A percentile compares a stretch with the other conserved stretches of the same genome.
Conservation (phyloP, 2,329 filamentous ascomycete genomes). For the Fusarium sp. region DNA sequence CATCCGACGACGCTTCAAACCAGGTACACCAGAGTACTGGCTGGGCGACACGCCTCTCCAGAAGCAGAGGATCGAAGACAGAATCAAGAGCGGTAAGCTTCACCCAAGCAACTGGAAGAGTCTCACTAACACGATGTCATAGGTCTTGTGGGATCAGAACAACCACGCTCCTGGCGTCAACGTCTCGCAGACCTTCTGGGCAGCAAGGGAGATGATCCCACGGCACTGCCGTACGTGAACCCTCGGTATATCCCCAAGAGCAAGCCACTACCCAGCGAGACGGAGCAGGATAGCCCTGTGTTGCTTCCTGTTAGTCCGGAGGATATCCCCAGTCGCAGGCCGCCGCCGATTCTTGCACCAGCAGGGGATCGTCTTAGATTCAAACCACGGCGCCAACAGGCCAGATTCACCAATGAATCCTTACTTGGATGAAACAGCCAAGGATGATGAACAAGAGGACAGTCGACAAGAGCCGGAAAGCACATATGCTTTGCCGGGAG, state of each 20-base stretch:
- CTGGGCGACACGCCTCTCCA: conserved; percentile 48
- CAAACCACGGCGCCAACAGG: conserved; percentile 3
- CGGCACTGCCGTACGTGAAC: conserved; percentile 33
- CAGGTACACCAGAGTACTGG: conserved; percentile 43
- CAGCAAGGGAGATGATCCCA: conserved; percentile 17
- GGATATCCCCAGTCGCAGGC: conserved; percentile 30
- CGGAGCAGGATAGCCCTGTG: neutral
- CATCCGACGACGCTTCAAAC: conserved; percentile 38
- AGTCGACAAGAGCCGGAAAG: conserved; percentile 1
- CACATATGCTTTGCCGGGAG: neutral
- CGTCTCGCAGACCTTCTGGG: conserved; percentile 20
- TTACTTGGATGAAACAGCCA: neutral
- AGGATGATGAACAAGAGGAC: neutral
- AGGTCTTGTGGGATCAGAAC: conserved; percentile 24
- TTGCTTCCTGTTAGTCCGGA: conserved; percentile 32
- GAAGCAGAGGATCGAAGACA: conserved; percentile 40
- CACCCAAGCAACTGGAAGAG: neutral
- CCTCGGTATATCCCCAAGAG: conserved; percentile 35
- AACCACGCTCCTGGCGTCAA: conserved; percentile 14
- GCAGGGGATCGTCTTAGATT: conserved; percentile 30
- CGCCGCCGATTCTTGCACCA: neutral
- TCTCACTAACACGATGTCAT: conserved; percentile 1
- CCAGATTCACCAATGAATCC: neutral
- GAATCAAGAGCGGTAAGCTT: conserved; percentile 35
- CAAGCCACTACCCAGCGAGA: neutral